Percentiles rank a stretch among this genome's conserved stretches.
These are phyloP conservation scores for Erigeron philadelphicus DNA, from an alignment of 140 eudicot genomes.

Conservation along the genomic window DNA sequence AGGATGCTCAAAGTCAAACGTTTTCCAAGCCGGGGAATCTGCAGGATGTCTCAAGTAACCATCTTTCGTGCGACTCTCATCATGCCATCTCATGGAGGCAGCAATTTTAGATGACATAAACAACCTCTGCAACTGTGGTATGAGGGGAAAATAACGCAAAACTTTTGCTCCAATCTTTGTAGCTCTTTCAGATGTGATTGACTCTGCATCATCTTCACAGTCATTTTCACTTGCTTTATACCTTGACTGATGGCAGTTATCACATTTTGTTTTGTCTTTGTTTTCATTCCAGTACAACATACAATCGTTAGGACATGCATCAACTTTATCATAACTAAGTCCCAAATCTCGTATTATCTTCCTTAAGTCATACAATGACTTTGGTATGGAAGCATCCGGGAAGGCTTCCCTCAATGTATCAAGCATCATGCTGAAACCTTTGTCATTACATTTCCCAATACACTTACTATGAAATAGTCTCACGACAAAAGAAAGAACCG, in stretches of 20 bases:
- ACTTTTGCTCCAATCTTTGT: constrained; percentile 21
- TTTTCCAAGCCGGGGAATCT: constrained; percentile 26
- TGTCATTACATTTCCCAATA: background rate
- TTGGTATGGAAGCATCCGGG: constrained; percentile 11
- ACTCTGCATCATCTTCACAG: no score
- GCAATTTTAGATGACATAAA: constrained; percentile 27
- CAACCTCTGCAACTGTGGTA: constrained; percentile 23
- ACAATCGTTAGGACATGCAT: no score
- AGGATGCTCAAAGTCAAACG: constrained; percentile 6
- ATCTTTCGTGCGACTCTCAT: constrained; percentile 21
- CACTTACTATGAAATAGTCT: constrained; percentile 14
- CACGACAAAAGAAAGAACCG: constrained; percentile 14
- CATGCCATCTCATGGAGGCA: constrained; percentile 36
- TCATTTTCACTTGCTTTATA: background rate
- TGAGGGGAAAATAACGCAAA: constrained; percentile 26
- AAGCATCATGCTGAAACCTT: constrained; percentile 2
- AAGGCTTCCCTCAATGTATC: constrained; percentile 11
- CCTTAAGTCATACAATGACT: background rate
- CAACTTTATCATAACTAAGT: no score
- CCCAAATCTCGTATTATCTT: no score
- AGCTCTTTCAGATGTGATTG: background rate
- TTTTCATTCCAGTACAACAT: no score
- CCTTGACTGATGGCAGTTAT: no score
- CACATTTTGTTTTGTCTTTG: no score
- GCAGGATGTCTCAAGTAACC: constrained; percentile 28